These are phyloP conservation scores for Hyaloscypha bicolor DNA, from an alignment of 495 filamentous ascomycete species.

Conservation along the genomic window DNA sequence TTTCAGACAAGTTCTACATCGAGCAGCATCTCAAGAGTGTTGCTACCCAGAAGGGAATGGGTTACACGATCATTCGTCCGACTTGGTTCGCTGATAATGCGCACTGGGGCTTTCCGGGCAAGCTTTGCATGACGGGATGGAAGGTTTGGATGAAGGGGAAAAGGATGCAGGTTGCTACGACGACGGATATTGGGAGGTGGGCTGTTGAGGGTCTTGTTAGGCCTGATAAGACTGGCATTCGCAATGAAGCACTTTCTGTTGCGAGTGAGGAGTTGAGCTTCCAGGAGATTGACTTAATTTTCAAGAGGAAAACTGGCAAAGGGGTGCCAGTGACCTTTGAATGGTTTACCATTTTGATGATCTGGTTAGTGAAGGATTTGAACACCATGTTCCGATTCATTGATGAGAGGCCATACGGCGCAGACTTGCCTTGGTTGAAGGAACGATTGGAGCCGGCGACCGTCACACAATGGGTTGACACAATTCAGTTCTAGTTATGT, in stretches of 20 bases:
- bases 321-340: constrained; percentile 39
- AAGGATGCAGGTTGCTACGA: constrained; percentile 56
- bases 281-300: constrained; percentile 37
- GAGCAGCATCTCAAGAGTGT: constrained; percentile 42
- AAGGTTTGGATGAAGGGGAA: constrained; percentile 43
- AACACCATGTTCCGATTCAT: constrained; percentile 9
- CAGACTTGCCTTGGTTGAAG: constrained; percentile 10
- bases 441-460: not conserved
- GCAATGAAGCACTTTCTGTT: constrained; percentile 40
- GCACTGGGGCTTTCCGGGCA: constrained; percentile 55
- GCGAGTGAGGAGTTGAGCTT: constrained; percentile 47
- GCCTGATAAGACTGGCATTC: constrained; percentile 37
- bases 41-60: constrained; percentile 40
- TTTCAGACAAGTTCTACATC: constrained; percentile 64
- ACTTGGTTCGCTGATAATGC: constrained; percentile 68
- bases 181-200: constrained; percentile 64
- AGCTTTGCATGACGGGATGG: constrained; percentile 57
- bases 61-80: constrained; percentile 61
- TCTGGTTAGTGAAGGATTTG: constrained; percentile 33
- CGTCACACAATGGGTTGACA: not conserved
- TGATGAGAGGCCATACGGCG: constrained; percentile 9
- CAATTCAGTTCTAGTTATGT: constrained; percentile 37
- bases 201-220: constrained; percentile 57
- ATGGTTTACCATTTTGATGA: constrained; percentile 41
- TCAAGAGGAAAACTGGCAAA: constrained; percentile 39